Percentiles rank a stretch among this genome's conserved stretches.
Evolutionary conservation across 257 asterid genomes (phyloP).

Genomic region (Solanum rostratum): DNA sequence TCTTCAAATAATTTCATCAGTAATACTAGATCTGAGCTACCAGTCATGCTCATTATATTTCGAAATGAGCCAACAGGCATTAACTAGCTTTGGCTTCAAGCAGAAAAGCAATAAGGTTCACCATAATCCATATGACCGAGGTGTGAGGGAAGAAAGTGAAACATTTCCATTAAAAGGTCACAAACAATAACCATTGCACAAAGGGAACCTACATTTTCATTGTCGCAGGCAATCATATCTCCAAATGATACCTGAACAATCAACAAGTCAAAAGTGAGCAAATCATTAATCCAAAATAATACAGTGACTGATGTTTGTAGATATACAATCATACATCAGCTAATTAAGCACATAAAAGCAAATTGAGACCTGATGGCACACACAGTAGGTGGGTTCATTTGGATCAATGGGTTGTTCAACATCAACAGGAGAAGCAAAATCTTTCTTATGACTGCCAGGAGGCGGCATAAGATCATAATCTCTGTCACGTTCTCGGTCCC

Average conservation of each 20-base stretch:
- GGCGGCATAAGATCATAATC: slow-evolving; percentile 99
- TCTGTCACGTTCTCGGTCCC: slow-evolving; percentile 90
- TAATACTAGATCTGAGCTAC: background rate
- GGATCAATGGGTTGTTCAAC: slow-evolving; percentile 88
- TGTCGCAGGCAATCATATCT: slow-evolving; percentile 99
- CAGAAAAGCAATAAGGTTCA: background rate
- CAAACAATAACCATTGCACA: background rate
- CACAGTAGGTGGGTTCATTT: slow-evolving; percentile 93
- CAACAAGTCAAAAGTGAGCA: slow-evolving; percentile 3
- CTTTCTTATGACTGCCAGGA: slow-evolving; percentile 81
- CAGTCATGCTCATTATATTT: background rate
- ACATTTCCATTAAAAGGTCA: background rate
- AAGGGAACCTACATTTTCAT: slow-evolving; percentile 53
- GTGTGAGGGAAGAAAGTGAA: background rate
- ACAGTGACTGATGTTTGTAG: background rate
- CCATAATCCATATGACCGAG: background rate
- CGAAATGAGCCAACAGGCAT: background rate
- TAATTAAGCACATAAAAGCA: background rate
- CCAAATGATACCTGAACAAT: slow-evolving; percentile 81
- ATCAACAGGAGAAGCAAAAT: slow-evolving; percentile 56
- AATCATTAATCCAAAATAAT: background rate
- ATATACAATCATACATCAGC: background rate
- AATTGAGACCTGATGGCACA: slow-evolving; percentile 74
- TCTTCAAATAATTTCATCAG: background rate
- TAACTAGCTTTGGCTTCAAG: background rate